Conservation (phyloP, 768 basidiomycete genomes). For the Ramaria sp. region DNA sequence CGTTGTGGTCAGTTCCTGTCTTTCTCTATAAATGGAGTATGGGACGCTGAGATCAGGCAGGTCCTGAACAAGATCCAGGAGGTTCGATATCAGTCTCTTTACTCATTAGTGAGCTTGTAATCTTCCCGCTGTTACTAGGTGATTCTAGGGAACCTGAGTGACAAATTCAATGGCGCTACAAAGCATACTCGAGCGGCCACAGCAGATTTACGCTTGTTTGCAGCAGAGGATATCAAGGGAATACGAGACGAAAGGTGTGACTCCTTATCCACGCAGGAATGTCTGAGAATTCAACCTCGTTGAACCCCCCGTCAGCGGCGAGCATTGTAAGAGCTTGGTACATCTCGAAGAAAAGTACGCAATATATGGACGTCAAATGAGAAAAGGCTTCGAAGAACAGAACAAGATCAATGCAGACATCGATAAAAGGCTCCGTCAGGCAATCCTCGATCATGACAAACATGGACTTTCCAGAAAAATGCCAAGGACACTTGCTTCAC, state of each 20-base stretch:
- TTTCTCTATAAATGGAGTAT: background rate
- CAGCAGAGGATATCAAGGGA: background rate
- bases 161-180: background rate
- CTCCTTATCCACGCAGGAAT: background rate
- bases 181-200: background rate
- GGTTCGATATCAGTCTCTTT: background rate
- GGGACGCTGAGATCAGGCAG: background rate
- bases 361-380: background rate
- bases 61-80: background rate
- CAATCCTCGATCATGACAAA: background rate
- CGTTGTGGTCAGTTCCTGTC: background rate
- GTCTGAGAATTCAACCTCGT: background rate
- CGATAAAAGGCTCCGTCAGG: background rate
- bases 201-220: background rate
- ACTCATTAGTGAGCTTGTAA: background rate
- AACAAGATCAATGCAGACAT: background rate
- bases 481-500: background rate
- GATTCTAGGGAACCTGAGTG: background rate
- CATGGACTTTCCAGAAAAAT: background rate
- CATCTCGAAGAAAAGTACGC: slow-evolving; percentile 1
- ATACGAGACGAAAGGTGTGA: background rate
- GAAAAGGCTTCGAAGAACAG: background rate
- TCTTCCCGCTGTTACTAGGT: background rate
- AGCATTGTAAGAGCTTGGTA: background rate
- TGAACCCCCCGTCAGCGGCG: background rate